phyloP scores from a whole-genome alignment of 495 filamentous ascomycete species.

The Penicillium pancosmium region DNA sequence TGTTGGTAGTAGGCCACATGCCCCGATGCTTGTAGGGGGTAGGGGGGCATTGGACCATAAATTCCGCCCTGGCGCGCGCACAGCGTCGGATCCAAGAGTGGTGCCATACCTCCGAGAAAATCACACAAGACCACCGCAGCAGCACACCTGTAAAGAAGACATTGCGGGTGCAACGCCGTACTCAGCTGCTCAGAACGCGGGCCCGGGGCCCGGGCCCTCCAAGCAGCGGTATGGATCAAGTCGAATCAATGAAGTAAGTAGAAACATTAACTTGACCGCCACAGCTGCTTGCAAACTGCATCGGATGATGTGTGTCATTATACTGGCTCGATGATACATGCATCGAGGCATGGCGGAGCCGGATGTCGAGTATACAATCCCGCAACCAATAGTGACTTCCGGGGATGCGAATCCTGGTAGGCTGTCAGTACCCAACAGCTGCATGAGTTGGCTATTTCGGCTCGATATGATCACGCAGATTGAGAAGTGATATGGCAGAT shows the following conservation, averaged over 20 bases:
- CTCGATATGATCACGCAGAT: not conserved
- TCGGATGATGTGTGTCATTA: conserved; percentile 16
- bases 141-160: conserved; percentile 5
- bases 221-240: conserved; percentile 14
- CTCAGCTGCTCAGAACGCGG: not conserved
- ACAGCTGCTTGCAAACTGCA: conserved; percentile 2
- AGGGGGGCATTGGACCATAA: not conserved
- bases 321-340: conserved; percentile 12
- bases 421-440: not conserved
- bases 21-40: not conserved
- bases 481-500: not conserved
- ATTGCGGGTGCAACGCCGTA: conserved; percentile 2
- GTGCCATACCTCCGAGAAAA: conserved; percentile 8
- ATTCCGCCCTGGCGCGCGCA: not conserved
- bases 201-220: not conserved
- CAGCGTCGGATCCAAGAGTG: conserved; percentile 7
- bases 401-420: not conserved
- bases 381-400: conserved; percentile 2
- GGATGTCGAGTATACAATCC: conserved; percentile 1
- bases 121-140: conserved; percentile 18
- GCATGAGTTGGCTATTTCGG: not conserved
- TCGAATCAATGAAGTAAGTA: not conserved
- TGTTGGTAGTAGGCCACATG: not conserved
- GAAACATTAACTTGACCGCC: conserved; percentile 17
- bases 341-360: conserved; percentile 13